A percentile compares a stretch with the other conserved stretches of the same genome.
Evolutionary conservation across 2,329 filamentous ascomycete species (phyloP).

Genomic region (Fusarium nelsonii): DNA sequence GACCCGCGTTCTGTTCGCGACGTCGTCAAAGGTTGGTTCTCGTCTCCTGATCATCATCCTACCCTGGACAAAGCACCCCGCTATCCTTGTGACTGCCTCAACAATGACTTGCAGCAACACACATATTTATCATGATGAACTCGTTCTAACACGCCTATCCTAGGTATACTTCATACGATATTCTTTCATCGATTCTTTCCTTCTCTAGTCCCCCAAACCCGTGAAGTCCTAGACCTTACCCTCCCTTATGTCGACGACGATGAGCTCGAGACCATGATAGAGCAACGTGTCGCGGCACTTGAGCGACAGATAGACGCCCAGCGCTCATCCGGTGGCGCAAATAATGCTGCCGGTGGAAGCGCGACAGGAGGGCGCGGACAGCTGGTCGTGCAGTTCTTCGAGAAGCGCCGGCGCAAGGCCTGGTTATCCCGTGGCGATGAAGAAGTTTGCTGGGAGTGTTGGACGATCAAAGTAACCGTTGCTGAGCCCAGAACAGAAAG

Average conservation of each 20-base stretch:
- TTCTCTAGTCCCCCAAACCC: constrained; percentile 81
- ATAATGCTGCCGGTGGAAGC: constrained; percentile 17
- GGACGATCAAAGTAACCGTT: constrained; percentile 94
- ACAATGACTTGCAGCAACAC: background rate
- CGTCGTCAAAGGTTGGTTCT: constrained; percentile 82
- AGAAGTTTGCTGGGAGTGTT: constrained; percentile 96
- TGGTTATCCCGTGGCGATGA: constrained; percentile 87
- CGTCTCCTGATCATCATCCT: constrained; percentile 33
- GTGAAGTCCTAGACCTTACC: constrained; percentile 90
- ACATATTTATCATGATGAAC: background rate
- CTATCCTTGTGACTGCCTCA: constrained; percentile 26
- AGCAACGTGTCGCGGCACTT: constrained; percentile 83
- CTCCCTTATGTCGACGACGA: constrained; percentile 90
- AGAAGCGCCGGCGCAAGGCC: constrained; percentile 86
- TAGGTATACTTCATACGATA: constrained; percentile 93
- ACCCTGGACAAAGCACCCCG: constrained; percentile 43
- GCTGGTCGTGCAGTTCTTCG: constrained; percentile 91
- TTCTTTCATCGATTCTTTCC: constrained; percentile 99
- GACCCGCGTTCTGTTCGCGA: constrained; percentile 91
- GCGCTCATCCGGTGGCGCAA: constrained; percentile 55
- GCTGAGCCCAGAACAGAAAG: constrained; percentile 89
- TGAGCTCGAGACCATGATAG: constrained; percentile 93
- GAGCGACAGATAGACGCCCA: constrained; percentile 80
- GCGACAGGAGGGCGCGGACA: constrained; percentile 75
- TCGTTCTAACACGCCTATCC: background rate